Evolutionary conservation across 148 eudicot genomes (phyloP).

Genomic region (Agrostemma githago): DNA sequence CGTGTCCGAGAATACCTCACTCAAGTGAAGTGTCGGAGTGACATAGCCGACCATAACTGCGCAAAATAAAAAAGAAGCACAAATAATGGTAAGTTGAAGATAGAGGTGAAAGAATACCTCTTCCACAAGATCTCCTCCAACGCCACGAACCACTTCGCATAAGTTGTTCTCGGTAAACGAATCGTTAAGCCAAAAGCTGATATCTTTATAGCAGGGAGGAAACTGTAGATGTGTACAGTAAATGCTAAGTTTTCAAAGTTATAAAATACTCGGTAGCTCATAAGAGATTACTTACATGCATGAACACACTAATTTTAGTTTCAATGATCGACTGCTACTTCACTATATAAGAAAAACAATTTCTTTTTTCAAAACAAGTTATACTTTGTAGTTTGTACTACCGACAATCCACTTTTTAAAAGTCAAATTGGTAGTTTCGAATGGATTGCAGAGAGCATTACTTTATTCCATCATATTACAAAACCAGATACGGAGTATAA

Average conservation of each 20-base stretch:
- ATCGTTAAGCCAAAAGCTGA: constrained; percentile 94
- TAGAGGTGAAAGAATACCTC: constrained; percentile 50
- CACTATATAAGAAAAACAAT: neutral
- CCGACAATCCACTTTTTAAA: too few relatives aligned
- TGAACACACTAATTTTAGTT: neutral
- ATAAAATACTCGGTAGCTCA: neutral
- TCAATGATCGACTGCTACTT: neutral
- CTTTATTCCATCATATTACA: neutral
- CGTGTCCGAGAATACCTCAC: too few relatives aligned
- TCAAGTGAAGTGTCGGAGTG: too few relatives aligned
- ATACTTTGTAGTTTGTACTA: too few relatives aligned
- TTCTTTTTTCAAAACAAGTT: too few relatives aligned
- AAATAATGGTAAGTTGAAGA: neutral
- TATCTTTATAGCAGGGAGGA: constrained; percentile 94
- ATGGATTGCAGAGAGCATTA: neutral
- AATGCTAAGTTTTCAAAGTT: neutral
- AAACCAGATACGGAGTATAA: neutral
- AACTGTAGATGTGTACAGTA: constrained; percentile 41
- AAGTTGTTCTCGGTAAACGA: constrained; percentile 90
- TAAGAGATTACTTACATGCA: neutral
- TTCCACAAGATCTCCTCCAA: constrained; percentile 94
- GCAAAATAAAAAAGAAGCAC: neutral
- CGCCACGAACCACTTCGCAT: constrained; percentile 86
- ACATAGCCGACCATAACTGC: too few relatives aligned
- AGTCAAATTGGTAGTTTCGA: too few relatives aligned